Base-by-base conservation (phyloP, 495 filamentous ascomycete species). In the Penicillium lagena region DNA sequence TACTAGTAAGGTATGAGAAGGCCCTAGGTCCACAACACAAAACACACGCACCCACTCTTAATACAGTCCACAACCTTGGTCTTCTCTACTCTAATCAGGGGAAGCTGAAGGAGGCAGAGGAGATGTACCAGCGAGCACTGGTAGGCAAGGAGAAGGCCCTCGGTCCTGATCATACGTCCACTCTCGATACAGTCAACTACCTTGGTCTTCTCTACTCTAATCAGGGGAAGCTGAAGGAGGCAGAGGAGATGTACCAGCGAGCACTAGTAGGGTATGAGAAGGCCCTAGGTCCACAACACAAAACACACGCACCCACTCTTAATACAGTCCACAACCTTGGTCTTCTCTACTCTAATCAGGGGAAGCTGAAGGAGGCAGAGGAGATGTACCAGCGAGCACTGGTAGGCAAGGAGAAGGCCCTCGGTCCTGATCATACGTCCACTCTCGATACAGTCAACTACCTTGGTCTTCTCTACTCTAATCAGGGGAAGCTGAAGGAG, bases 361-460 rank as follows among this genome's bases (percentile, higher is more conserved):
- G 60, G n/a, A 68, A 66, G 54, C 46, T 65, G 45, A 37, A 50
- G 1, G 52, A 71, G 51, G 62, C 70, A 47, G 66, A 71, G 48
- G 36, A 56, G 38, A 62, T 67, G 49, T 70, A 62, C 45, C 36
- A 50, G 39, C 47, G 59, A 38, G 60, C 50, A 36, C 46, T 60
- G 10, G 47, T 37, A 49, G 57, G 57, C 37, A 45, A 57, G 1
- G 58, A 70, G 51, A 69, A 68, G 42, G 56, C 58, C 31, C 49
- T 62, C 0, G 66, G 66, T 22, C 54, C 51, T 8, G 57, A 65
- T 28, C 60, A 71, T 46, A 49, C 29, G 14, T 62, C 49, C 29
- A 70, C 58, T 12, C 58, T 70, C 9, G 31, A 48, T n/a, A 72
- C 61, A 36, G 43, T 71, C 33, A 46, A 60, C 46, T 62, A 68